phyloP scores from a whole-genome alignment of 2,329 filamentous ascomycete genomes.

The Colletotrichum somersetense region DNA sequence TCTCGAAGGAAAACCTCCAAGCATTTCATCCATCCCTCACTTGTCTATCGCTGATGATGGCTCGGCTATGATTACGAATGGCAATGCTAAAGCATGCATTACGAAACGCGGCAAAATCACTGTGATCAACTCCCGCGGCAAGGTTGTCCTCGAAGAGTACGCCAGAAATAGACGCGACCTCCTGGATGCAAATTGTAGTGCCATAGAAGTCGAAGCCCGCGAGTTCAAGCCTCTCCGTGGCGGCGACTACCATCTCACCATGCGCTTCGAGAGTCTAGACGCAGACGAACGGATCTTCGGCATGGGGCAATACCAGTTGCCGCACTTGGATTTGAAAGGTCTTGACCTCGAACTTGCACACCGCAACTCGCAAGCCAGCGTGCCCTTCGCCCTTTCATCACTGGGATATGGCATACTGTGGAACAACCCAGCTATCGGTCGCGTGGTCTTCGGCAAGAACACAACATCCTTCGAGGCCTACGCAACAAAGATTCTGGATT shows the following conservation, averaged over 20 bases:
- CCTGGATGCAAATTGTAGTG: constrained; percentile 66
- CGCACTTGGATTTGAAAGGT: constrained; percentile 69
- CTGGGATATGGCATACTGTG: constrained; percentile 71
- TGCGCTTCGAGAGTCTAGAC: constrained; percentile 66
- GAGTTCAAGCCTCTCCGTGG: constrained; percentile 65
- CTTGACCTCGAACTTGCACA: constrained; percentile 71
- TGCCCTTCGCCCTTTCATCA: constrained; percentile 69
- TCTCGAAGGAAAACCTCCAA: constrained; percentile 41
- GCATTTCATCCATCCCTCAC: constrained; percentile 9
- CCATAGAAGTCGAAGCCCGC: constrained; percentile 65
- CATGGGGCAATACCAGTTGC: constrained; percentile 76
- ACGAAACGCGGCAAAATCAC: constrained; percentile 47
- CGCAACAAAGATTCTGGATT: constrained; percentile 67
- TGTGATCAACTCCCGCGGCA: constrained; percentile 43
- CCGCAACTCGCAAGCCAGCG: constrained; percentile 71
- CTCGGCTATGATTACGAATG: constrained; percentile 45
- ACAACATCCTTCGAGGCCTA: constrained; percentile 69
- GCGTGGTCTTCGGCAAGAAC: constrained; percentile 69
- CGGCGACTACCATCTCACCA: constrained; percentile 64
- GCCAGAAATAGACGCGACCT: constrained; percentile 47
- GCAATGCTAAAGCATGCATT: constrained; percentile 47
- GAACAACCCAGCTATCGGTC: constrained; percentile 71
- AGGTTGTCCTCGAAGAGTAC: constrained; percentile 49
- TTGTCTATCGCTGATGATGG: constrained; percentile 43
- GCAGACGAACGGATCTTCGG: constrained; percentile 69